phyloP scores from a whole-genome alignment of 2,329 filamentous ascomycete species.

The Xylaria sp. region DNA sequence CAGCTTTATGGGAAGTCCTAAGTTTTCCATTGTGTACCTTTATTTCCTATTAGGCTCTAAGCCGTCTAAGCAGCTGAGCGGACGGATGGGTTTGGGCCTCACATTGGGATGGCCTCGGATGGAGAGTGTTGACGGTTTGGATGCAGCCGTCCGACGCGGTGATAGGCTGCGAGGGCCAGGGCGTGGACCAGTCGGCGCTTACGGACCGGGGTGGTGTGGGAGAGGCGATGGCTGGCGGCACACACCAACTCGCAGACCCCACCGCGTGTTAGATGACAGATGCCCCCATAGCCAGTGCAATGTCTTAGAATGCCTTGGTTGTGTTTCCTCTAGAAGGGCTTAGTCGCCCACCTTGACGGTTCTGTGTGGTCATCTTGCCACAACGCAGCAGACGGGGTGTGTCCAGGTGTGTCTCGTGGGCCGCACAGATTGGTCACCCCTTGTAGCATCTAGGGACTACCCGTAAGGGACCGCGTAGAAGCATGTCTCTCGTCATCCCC shows the following conservation, averaged over 20 bases:
- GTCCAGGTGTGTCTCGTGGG: conserved; percentile 59
- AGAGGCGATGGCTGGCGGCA: conserved; percentile 58
- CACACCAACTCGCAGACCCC: conserved; percentile 55
- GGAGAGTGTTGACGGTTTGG: conserved; percentile 50
- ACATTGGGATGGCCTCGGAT: conserved; percentile 40
- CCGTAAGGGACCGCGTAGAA: conserved; percentile 42
- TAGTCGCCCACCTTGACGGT: conserved; percentile 44
- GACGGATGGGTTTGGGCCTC: conserved; percentile 45
- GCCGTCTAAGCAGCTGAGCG: conserved; percentile 45
- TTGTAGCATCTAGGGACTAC: conserved; percentile 46
- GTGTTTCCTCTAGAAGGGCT: conserved; percentile 47
- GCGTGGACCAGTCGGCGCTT: conserved; percentile 61
- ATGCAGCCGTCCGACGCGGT: conserved; percentile 50
- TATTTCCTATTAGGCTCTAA: conserved; percentile 47
- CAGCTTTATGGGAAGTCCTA: conserved; percentile 46
- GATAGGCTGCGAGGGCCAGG: conserved; percentile 57
- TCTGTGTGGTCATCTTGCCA: conserved; percentile 54
- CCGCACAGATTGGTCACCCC: conserved; percentile 53
- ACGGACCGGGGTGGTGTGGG: conserved; percentile 55
- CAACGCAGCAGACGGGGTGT: conserved; percentile 52
- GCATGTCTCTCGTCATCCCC: conserved; percentile 50
- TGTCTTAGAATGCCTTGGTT: conserved; percentile 61
- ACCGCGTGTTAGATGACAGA: conserved; percentile 56
- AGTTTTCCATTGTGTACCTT: conserved; percentile 18
- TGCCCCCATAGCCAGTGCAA: conserved; percentile 58